Percentiles rank a stretch among this genome's conserved stretches.
Evolutionary conservation across 2,329 filamentous ascomycete genomes (phyloP).

Genomic region (Calonectria pseudoreteaudii): DNA sequence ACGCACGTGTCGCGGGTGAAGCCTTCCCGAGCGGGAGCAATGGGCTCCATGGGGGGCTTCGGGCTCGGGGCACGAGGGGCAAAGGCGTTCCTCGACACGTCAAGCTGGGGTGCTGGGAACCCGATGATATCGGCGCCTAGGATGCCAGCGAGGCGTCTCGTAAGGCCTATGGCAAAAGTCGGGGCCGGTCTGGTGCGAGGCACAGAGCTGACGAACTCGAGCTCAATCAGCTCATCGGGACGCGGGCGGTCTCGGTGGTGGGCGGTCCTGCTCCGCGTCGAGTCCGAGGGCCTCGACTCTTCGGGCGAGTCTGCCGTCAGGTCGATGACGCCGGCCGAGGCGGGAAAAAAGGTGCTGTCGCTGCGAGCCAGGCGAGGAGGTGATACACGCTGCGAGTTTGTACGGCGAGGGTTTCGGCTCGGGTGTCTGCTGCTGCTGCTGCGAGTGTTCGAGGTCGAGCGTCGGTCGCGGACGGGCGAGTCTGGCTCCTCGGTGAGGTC

Average conservation of each 20-base stretch:
- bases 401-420: conserved; percentile 54
- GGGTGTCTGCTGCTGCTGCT: conserved; percentile 16
- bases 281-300: conserved; percentile 42
- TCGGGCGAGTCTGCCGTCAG: conserved; percentile 61
- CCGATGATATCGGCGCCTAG: conserved; percentile 38
- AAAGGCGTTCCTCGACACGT: conserved; percentile 46
- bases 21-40: conserved; percentile 75
- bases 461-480: conserved; percentile 54
- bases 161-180: conserved; percentile 38
- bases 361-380: conserved; percentile 58
- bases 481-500: conserved; percentile 65
- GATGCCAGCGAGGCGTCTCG: conserved; percentile 42
- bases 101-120: conserved; percentile 37
- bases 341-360: conserved; percentile 56
- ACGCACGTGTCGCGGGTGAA: conserved; percentile 78
- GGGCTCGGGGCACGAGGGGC: conserved; percentile 48
- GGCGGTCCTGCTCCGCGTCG: conserved; percentile 28
- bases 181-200: conserved; percentile 20
- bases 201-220: conserved; percentile 39
- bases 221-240: conserved; percentile 39
- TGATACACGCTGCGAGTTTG: conserved; percentile 53
- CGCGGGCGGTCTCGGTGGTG: conserved; percentile 20
- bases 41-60: conserved; percentile 69
- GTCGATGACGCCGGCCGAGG: conserved; percentile 59
- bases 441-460: conserved; percentile 37